Evolutionary conservation across 176 grass and related monocot genomes (phyloP).

Genomic region (Triticum aestivum): DNA sequence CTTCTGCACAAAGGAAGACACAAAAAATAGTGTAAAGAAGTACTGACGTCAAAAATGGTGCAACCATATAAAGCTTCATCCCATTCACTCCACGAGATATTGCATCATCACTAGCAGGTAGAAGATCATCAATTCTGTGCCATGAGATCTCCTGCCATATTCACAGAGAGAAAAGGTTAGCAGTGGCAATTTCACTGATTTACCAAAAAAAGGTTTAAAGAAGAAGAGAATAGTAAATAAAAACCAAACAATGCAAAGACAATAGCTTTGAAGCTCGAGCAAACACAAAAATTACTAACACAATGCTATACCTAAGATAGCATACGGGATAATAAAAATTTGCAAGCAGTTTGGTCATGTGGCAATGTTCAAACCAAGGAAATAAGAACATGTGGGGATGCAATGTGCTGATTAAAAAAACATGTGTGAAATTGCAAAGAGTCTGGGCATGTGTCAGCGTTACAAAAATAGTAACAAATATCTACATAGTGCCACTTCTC

Average conservation of each 20-base stretch:
- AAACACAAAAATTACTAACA: constrained; percentile 1
- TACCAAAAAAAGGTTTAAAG: not conserved
- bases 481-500: not conserved
- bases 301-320: not conserved
- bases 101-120: constrained; percentile 76
- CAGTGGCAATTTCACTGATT: constrained; percentile 7
- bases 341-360: not conserved
- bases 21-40: not conserved
- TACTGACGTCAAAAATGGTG: constrained; percentile 88
- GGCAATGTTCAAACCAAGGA: not conserved
- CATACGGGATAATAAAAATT: not conserved
- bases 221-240: not conserved
- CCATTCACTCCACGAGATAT: constrained; percentile 85
- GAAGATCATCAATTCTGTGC: constrained; percentile 89
- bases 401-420: not conserved
- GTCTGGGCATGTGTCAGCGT: not conserved
- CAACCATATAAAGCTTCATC: constrained; percentile 96
- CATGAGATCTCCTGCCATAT: constrained; percentile 84
- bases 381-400: not conserved
- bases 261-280: not conserved
- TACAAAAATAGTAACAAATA: not conserved
- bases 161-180: constrained; percentile 22
- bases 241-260: not conserved
- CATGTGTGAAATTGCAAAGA: not conserved
- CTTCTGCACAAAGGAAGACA: not conserved